phyloP scores from a whole-genome alignment of 2,329 filamentous ascomycete species.

The Lecanosticta acicola region DNA sequence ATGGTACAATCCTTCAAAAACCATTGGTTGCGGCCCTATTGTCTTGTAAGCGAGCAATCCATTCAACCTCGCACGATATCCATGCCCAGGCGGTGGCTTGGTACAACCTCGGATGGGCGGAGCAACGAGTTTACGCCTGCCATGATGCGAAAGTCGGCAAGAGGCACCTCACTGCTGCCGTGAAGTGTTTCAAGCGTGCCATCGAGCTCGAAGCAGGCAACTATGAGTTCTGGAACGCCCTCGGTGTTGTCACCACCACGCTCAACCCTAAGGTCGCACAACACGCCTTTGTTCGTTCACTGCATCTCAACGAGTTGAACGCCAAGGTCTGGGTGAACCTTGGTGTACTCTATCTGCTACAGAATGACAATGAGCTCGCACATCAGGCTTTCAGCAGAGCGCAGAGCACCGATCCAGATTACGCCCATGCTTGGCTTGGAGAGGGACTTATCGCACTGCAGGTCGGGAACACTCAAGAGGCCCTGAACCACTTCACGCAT shows the following conservation, averaged over 20 bases:
- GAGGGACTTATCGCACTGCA: constrained; percentile 80
- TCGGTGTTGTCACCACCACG: constrained; percentile 83
- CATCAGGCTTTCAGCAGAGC: constrained; percentile 85
- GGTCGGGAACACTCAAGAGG: constrained; percentile 68
- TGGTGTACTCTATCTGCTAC: constrained; percentile 75
- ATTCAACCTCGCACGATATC: constrained; percentile 63
- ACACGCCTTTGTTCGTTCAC: constrained; percentile 83
- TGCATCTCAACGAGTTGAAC: constrained; percentile 86
- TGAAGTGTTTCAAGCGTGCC: constrained; percentile 87
- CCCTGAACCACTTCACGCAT: constrained; percentile 80
- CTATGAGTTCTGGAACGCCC: constrained; percentile 92
- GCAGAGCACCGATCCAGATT: constrained; percentile 91
- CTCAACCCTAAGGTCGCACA: constrained; percentile 84
- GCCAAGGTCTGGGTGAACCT: constrained; percentile 84
- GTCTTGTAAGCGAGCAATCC: constrained; percentile 79
- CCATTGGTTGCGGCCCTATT: constrained; percentile 63
- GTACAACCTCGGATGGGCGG: constrained; percentile 95
- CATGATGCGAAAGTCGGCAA: constrained; percentile 54
- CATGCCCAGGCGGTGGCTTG: constrained; percentile 93
- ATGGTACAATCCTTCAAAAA: constrained; percentile 45
- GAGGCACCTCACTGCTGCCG: constrained; percentile 70
- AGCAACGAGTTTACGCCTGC: constrained; percentile 63
- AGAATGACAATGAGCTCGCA: constrained; percentile 78
- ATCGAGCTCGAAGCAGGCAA: constrained; percentile 95
- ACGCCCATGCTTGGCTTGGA: constrained; percentile 87